Base-by-base conservation (phyloP, 805 yeast genomes). In the Myxozyma vanderwaltii region DNA sequence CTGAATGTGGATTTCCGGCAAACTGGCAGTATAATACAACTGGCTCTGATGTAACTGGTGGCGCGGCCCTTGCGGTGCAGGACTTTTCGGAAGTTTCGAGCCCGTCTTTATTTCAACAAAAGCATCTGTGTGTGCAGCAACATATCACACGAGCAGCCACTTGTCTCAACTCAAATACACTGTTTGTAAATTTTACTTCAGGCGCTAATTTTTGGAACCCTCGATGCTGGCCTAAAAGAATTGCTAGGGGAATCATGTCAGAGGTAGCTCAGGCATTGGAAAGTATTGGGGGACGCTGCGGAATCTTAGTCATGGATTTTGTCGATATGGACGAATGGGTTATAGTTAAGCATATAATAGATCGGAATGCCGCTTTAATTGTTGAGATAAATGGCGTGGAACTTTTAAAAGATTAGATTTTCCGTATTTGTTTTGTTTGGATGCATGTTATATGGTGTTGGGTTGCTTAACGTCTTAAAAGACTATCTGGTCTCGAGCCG, bases 171-270 rank as follows among this genome's bases (percentile, higher is more conserved):
- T 80, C 79, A 61, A 76, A 81, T 50, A 86, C 85, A 71, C 74
- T 88, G 64, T 87, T 81, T 67, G 73, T 88, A 62, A 88, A 88
- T 74, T 88, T 86, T 71, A 83, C 89, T 59, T 81, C 90, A 0
- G 92, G 86, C 17, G 79, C 91, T 45, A 85, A 85, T 72, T 85
- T 86, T 70, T 85, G 85, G 72, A 82, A 86, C 72, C 83, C 78
- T 52, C 78, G 76, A 48, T 86, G 89, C 72, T 88, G 94, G 94
- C 94, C 94, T 1, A 78, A 80, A 59, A 77, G 80, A 65, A 82
- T 87, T 61, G 82, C 90, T 19, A 74, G 78, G 56, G 83, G 82
- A 1, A 61, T 56, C 74, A 83, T 72, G 66, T 31, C 58, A 19
- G 66, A 62, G 15, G 44, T 66, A 7, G 55, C 52, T 27, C 52